Evolutionary conservation across 2,329 filamentous ascomycete species (phyloP).

Genomic region (Raffaelea deltoideospora): DNA sequence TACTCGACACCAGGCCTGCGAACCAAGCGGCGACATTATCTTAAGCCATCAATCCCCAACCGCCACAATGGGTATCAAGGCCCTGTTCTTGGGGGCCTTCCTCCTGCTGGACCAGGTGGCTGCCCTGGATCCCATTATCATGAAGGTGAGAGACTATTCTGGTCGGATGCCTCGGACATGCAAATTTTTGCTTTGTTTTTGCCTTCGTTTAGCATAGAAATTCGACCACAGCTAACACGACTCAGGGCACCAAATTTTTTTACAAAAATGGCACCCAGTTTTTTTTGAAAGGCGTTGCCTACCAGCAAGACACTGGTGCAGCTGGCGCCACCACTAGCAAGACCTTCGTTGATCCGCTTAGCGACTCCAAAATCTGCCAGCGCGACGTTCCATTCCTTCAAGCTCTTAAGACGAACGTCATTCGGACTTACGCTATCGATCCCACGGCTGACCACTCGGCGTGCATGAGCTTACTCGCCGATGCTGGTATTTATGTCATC

Average conservation of each 20-base stretch:
- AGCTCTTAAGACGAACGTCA: slow-evolving; percentile 74
- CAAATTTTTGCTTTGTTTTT: too few relatives aligned
- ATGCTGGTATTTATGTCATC: slow-evolving; percentile 88
- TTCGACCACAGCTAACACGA: background rate
- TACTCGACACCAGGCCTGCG: background rate
- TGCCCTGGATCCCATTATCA: slow-evolving; percentile 42
- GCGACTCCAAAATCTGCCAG: slow-evolving; percentile 54
- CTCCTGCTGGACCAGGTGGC: slow-evolving; percentile 23
- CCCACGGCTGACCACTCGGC: slow-evolving; percentile 59
- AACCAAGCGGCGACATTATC: too few relatives aligned
- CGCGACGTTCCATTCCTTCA: slow-evolving; percentile 74
- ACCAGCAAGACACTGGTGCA: slow-evolving; percentile 64
- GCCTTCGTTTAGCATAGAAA: background rate
- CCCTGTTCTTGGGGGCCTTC: slow-evolving; percentile 19
- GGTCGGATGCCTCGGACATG: background rate
- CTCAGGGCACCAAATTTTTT: slow-evolving; percentile 48
- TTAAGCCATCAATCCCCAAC: too few relatives aligned
- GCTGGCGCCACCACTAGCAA: slow-evolving; percentile 33
- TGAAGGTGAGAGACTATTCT: slow-evolving; percentile 39
- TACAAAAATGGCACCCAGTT: slow-evolving; percentile 55
- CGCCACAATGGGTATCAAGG: slow-evolving; percentile 12
- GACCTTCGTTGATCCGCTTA: slow-evolving; percentile 69
- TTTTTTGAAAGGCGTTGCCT: slow-evolving; percentile 87
- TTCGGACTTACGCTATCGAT: slow-evolving; percentile 90
- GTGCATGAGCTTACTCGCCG: slow-evolving; percentile 73